A percentile compares a stretch with the other conserved stretches of the same genome.
phyloP scores from a whole-genome alignment of 129 eudicot genomes.

The Arctium minus region DNA sequence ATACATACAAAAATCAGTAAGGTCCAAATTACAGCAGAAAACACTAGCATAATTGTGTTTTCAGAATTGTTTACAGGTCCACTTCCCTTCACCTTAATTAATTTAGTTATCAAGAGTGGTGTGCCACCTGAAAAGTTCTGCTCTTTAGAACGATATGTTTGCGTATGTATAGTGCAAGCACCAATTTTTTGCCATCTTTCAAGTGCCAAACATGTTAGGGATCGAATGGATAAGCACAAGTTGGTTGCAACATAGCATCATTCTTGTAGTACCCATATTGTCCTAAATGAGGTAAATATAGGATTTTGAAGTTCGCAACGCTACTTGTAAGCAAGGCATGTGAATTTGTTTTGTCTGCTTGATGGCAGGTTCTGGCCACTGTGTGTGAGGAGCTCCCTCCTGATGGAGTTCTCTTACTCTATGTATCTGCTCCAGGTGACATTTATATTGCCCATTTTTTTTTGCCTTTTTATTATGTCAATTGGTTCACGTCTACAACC shows the following conservation, averaged over 20 bases:
- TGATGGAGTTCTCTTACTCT: constrained; percentile 81
- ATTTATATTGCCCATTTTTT: constrained; percentile 8
- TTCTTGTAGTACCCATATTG: background rate
- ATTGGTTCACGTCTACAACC: background rate
- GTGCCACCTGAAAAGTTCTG: background rate
- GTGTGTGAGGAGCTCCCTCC: constrained; percentile 89
- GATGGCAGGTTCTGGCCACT: constrained; percentile 80
- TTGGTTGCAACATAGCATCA: background rate
- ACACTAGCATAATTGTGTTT: background rate
- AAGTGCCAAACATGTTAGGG: background rate
- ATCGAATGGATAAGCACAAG: background rate
- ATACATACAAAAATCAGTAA: background rate
- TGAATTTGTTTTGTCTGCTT: constrained; percentile 18
- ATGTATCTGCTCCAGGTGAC: constrained; percentile 72
- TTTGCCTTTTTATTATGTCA: background rate
- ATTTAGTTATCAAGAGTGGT: background rate
- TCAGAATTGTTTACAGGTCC: background rate
- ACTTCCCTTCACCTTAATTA: background rate
- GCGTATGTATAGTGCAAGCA: background rate
- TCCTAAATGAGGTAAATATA: background rate
- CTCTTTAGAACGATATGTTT: background rate
- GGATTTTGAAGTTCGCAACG: background rate
- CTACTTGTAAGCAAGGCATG: background rate
- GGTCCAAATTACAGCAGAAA: background rate
- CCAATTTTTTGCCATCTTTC: background rate